Evolutionary conservation across 2,329 filamentous ascomycete species (phyloP).

Genomic region (Aspergillus transmontanensis): DNA sequence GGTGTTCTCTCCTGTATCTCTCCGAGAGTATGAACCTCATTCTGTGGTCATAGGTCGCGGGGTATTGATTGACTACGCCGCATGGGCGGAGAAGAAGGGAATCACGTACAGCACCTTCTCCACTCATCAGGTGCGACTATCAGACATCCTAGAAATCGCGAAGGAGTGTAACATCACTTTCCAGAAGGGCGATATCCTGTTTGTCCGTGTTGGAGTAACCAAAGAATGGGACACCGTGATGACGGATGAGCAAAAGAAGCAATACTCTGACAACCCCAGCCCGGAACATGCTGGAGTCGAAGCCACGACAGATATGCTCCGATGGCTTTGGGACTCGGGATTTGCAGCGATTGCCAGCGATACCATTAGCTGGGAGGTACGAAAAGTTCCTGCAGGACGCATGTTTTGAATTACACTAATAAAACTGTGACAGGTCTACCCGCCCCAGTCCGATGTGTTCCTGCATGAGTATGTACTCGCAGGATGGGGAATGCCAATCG

Average conservation of each 20-base stretch:
- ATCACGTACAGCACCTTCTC: slow-evolving; percentile 47
- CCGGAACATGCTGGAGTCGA: slow-evolving; percentile 53
- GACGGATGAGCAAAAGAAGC: slow-evolving; percentile 33
- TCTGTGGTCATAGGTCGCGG: slow-evolving; percentile 45
- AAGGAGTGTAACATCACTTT: slow-evolving; percentile 48
- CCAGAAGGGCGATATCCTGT: slow-evolving; percentile 55
- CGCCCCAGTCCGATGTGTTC: slow-evolving; percentile 41
- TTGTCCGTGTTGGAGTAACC: slow-evolving; percentile 49
- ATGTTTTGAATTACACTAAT: slow-evolving; percentile 1
- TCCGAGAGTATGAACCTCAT: not conserved
- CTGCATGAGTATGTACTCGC: slow-evolving; percentile 54
- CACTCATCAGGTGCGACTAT: slow-evolving; percentile 41
- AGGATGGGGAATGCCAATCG: slow-evolving; percentile 55
- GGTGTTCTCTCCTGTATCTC: not conserved
- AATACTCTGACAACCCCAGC: slow-evolving; percentile 38
- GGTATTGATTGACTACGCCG: slow-evolving; percentile 54
- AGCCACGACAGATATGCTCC: slow-evolving; percentile 52
- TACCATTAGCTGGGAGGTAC: slow-evolving; percentile 57
- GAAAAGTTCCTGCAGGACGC: slow-evolving; percentile 6
- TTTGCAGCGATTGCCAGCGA: slow-evolving; percentile 63
- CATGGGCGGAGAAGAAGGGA: slow-evolving; percentile 46
- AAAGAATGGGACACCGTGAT: slow-evolving; percentile 46
- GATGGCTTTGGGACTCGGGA: slow-evolving; percentile 61
- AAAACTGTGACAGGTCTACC: slow-evolving; percentile 41
- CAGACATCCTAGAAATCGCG: slow-evolving; percentile 43